These are phyloP conservation scores for Cyclanthera cordifolia DNA, from an alignment of 306 rosid species.

Conservation along the genomic window DNA sequence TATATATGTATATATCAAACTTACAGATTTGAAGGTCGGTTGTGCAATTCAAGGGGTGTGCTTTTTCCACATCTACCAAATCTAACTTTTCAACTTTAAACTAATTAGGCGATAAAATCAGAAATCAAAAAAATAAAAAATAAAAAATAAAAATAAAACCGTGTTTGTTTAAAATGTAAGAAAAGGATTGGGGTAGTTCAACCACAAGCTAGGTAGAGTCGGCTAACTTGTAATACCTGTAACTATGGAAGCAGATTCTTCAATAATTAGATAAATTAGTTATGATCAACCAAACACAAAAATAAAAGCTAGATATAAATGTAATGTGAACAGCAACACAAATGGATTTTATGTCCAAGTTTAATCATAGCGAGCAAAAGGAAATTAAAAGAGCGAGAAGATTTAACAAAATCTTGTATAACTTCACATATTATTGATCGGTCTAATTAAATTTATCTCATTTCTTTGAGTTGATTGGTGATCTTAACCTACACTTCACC, in stretches of 20 bases:
- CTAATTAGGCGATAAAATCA: background rate
- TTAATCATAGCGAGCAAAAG: too few species aligned
- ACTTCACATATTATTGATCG: too few species aligned
- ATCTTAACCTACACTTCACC: too few species aligned
- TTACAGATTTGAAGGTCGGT: too few species aligned
- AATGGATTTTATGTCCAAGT: too few species aligned
- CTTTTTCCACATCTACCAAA: slow-evolving; percentile 8
- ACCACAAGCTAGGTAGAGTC: background rate
- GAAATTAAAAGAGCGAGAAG: too few species aligned
- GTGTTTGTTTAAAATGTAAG: background rate
- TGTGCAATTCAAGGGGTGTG: too few species aligned
- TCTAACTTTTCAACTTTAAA: background rate
- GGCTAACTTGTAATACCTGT: background rate
- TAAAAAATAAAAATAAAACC: background rate
- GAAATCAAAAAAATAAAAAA: background rate
- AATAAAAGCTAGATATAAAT: background rate
- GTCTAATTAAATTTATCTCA: too few species aligned
- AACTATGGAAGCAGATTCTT: background rate
- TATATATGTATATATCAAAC: too few species aligned
- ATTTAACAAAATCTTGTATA: too few species aligned
- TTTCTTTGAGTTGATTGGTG: too few species aligned
- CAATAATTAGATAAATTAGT: background rate
- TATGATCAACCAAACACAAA: background rate
- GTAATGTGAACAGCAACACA: background rate
- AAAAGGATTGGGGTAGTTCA: background rate